A percentile compares a stretch with the other conserved stretches of the same genome.
Evolutionary conservation across 2,329 filamentous ascomycete genomes (phyloP).

Genomic region (Tolypocladium album): DNA sequence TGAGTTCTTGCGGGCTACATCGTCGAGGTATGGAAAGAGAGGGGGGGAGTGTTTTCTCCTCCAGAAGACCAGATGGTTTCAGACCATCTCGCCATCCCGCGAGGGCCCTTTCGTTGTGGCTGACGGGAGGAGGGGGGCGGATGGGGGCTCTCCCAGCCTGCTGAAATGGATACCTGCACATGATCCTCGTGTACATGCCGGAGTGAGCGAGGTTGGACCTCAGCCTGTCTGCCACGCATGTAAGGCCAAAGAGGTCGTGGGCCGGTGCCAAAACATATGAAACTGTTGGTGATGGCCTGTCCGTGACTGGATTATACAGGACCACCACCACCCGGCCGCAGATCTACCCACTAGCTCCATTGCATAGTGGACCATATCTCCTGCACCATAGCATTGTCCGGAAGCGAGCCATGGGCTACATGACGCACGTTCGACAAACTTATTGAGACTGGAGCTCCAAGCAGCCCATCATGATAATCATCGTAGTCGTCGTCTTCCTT

Average conservation of each 20-base stretch:
- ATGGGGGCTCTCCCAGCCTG: not conserved
- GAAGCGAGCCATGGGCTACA: not conserved
- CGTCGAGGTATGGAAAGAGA: not conserved
- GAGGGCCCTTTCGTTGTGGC: not conserved
- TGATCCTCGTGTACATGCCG: not conserved
- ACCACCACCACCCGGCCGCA: no score
- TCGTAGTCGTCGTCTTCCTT: not conserved
- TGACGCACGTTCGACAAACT: not conserved
- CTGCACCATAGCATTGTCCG: not conserved
- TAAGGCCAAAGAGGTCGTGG: not conserved
- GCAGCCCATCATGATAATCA: not conserved
- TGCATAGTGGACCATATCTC: not conserved
- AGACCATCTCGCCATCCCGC: not conserved
- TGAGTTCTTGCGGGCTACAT: not conserved
- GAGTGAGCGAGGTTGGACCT: not conserved
- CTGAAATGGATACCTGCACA: not conserved
- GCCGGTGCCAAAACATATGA: not conserved
- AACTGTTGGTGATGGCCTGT: not conserved
- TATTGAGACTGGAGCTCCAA: not conserved
- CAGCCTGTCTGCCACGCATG: not conserved
- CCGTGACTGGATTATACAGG: not conserved
- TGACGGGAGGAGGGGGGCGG: not conserved
- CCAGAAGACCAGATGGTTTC: not conserved
- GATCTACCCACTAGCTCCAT: not conserved
- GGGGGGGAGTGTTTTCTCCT: not conserved